Percentiles rank a stretch among this genome's conserved stretches.
phyloP scores from a whole-genome alignment of 2,329 filamentous ascomycete species.

The Aaosphaeria arxii region DNA sequence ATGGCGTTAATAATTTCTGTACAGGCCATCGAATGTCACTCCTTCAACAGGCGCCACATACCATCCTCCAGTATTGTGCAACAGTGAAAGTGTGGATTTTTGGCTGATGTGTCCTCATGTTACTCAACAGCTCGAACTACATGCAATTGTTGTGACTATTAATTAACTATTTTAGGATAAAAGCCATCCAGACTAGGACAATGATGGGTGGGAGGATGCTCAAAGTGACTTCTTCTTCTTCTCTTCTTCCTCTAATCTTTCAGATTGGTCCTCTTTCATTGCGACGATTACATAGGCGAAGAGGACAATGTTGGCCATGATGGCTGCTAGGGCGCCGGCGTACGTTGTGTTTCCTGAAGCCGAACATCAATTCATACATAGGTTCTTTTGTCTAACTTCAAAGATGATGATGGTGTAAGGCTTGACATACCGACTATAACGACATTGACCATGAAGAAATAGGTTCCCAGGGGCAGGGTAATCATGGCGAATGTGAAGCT shows the following conservation, averaged over 20 bases:
- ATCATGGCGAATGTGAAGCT: constrained; percentile 92
- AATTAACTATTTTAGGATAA: no score
- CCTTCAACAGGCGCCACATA: no score
- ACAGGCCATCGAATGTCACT: no score
- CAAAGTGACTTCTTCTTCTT: constrained; percentile 40
- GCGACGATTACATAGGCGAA: constrained; percentile 89
- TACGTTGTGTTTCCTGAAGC: constrained; percentile 78
- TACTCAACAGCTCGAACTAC: no score
- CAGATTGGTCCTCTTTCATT: constrained; percentile 75
- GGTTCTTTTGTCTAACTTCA: no score
- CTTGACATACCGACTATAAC: constrained; percentile 69
- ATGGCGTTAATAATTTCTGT: no score
- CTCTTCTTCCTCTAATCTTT: constrained; percentile 46
- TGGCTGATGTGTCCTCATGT: no score
- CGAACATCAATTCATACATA: no score
- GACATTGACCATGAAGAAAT: constrained; percentile 75
- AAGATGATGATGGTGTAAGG: background rate
- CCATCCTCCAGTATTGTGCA: no score
- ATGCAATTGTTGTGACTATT: no score
- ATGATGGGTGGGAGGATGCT: background rate
- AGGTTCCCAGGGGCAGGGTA: constrained; percentile 78
- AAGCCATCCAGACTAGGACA: no score
- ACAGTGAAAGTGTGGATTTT: no score
- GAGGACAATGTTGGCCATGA: constrained; percentile 88
- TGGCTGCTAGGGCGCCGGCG: constrained; percentile 78